Evolutionary conservation across 306 rosid genomes (phyloP), one percentile per base, ranked within the genome.

Genomic region (Lablab purpureus): DNA sequence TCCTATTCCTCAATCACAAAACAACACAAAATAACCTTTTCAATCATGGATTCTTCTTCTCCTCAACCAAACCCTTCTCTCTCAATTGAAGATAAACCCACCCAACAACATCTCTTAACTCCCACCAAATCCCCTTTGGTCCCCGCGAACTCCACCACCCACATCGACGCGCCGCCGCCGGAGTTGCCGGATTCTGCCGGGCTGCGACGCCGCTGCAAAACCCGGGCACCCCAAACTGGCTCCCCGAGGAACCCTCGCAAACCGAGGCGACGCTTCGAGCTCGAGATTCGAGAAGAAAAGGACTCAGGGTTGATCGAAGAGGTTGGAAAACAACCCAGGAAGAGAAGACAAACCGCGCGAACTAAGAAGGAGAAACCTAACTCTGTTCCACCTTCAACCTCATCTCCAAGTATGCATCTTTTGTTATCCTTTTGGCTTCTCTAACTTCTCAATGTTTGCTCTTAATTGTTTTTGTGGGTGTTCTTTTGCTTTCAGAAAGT

Each of bases 201-300:
- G 7, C 3, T 41, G 0, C 86, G 90, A 10, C 69, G 90, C 23
- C 67, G 97, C 67, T 78, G 92, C 79, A 92, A 83, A 74, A 73
- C 34, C 64, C 78, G 87, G 75, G 63, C 84, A 4, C 37, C 87
- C 15, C 92, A 82, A 37, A 19, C 68, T 77, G 87, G 88, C 14
- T 94, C 97, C 17, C 98, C 98, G 0, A 85, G 90, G 88, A 87
- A 78, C 46, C 27, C 85, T 19, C 50, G 97, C 21, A 88, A 94
- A 80, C 74, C 89, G 1, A 77, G 91, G 56, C 83, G 93, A 46
- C 80, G 95, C 18, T 70, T 85, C 17, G 98, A 95, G 74, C 23
- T 74, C 17, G 97, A 92, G 81, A 60, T 37, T 76, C 81, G 91
- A 60, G 93, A 92, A 72, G 99, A 92, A 5, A 92, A 81, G 68